Base-by-base conservation (phyloP, 1,284 basidiomycete genomes). In the Cutaneotrichosporon cavernicola region DNA sequence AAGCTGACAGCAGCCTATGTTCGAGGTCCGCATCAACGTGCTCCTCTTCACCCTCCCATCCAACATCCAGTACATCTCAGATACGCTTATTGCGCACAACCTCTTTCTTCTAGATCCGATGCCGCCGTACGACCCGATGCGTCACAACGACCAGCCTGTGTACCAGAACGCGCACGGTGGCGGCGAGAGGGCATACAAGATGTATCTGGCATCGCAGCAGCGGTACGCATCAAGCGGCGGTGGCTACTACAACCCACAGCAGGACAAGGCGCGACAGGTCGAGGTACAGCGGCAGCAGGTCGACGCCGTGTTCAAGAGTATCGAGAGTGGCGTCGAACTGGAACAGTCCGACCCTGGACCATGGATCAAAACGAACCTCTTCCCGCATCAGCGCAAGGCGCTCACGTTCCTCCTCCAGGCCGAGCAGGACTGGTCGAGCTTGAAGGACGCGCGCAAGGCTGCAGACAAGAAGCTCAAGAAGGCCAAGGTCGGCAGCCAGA, bases 371-470 rank as follows among this genome's bases (percentile, higher is more conserved):
- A 97, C 97, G n/a, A 85, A 81, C 52, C 84, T 99, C 9, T 98
- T 98, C 80, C 91, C 94, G 18, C 97, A 99, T 82, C 97, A 99
- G 82, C 96, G 96, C 82, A 96, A 97, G 80, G 97, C 95, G 26
- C 84, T 99, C 26, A 93, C 95, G 0, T 99, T 99, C 81, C 82
- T 99, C 56, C 84, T 98, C n/a, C 92, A 96, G 73, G 87, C 95
- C 47, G 97, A 99, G 80, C 72, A 76, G 52, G 81, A 82, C 61
- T 70, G 67, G 49, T 69, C 72, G 18, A 70, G 72, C 34, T 64
- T 80, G 46, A 79, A 78, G 62, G 64, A 71, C 34, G 76, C 77
- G 9, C 69, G 72, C 53, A 75, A 75, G 60, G 65, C 68, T 38
- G 69, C 70, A 10, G 73, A 73, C 47, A 73, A 73, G 63, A 63